phyloP scores from a whole-genome alignment of 2,329 filamentous ascomycete genomes.

The Aspergillus alliaceus region DNA sequence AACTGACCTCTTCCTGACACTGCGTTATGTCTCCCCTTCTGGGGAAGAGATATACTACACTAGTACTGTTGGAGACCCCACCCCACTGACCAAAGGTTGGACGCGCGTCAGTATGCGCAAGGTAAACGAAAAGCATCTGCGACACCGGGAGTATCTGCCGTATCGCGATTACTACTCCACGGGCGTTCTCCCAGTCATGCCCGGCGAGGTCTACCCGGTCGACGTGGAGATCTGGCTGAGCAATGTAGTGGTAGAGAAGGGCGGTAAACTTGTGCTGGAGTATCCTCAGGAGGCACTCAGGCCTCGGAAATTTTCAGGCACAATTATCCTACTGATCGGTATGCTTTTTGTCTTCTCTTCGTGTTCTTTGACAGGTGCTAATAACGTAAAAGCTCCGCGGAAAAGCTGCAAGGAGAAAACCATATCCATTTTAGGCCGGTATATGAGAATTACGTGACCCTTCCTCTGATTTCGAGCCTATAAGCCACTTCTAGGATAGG shows the following conservation, averaged over 20 bases:
- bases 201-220: constrained; percentile 52
- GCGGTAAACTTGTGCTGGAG: constrained; percentile 31
- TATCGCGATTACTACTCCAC: constrained; percentile 53
- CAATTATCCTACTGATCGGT: constrained; percentile 40
- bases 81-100: constrained; percentile 57
- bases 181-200: constrained; percentile 48
- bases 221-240: constrained; percentile 48
- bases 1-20: constrained; percentile 57
- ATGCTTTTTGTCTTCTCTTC: constrained; percentile 1
- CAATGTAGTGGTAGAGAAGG: constrained; percentile 36
- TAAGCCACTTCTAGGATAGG: neutral
- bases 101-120: constrained; percentile 54
- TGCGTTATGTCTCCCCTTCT: constrained; percentile 51
- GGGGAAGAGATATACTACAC: constrained; percentile 58
- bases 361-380: neutral
- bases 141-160: constrained; percentile 48
- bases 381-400: constrained; percentile 37
- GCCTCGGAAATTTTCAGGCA: constrained; percentile 52
- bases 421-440: constrained; percentile 50
- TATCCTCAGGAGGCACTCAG: constrained; percentile 51
- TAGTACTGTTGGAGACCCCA: constrained; percentile 56
- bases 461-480: constrained; percentile 47
- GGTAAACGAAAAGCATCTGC: constrained; percentile 44
- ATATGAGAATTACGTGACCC: constrained; percentile 47
- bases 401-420: constrained; percentile 49